These are phyloP conservation scores for Candida albicans DNA, from an alignment of 1,139 yeast species.

Conservation along the genomic window DNA sequence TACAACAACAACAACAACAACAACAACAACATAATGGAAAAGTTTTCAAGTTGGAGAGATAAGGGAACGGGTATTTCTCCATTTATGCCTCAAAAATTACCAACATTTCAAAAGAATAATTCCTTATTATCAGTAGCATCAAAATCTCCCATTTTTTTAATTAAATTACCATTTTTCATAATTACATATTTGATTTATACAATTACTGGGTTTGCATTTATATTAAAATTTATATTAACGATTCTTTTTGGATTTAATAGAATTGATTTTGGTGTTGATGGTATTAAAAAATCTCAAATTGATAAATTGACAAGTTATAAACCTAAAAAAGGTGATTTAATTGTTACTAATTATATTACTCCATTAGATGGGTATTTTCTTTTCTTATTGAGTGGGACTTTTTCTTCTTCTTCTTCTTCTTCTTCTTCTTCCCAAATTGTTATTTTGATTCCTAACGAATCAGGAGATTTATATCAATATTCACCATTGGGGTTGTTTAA, in stretches of 20 bases:
- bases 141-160: conserved; percentile 19
- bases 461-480: conserved; percentile 37
- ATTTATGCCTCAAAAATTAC: conserved; percentile 52
- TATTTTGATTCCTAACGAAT: conserved; percentile 45
- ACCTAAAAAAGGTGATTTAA: conserved; percentile 45
- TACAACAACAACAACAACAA: not conserved
- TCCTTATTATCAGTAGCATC: conserved; percentile 7
- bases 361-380: conserved; percentile 53
- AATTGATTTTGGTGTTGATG: conserved; percentile 49
- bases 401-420: too few species aligned
- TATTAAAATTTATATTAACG: conserved; percentile 17
- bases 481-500: conserved; percentile 36
- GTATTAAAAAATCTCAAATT: conserved; percentile 47
- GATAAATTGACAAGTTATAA: conserved; percentile 29
- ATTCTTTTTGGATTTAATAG: conserved; percentile 27
- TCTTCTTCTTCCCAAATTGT: too few species aligned
- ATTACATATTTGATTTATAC: conserved; percentile 17
- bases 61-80: conserved; percentile 85
- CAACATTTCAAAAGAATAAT: conserved; percentile 13
- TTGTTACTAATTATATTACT: conserved; percentile 53
- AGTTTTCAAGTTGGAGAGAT: conserved; percentile 73
- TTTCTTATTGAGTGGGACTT: conserved; percentile 6
- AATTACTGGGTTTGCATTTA: conserved; percentile 18
- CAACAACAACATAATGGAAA: conserved; percentile 53
- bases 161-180: conserved; percentile 31